phyloP scores from a whole-genome alignment of 768 basidiomycete species.

The Asterophora lycoperdoides region DNA sequence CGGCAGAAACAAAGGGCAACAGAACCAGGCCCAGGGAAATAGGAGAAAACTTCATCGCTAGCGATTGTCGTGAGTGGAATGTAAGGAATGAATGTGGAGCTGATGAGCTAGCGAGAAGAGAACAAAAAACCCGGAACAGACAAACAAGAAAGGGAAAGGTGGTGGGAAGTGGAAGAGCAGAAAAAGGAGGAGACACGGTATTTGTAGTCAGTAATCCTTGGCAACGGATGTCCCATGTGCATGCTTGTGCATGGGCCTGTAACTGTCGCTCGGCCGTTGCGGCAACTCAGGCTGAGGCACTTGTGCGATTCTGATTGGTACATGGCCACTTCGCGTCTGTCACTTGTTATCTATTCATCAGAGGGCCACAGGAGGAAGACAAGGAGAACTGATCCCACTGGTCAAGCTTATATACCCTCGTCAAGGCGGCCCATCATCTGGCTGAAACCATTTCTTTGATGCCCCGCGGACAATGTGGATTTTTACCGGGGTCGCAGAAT shows the following conservation, averaged over 20 bases:
- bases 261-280: not conserved
- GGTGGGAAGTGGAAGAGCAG: slow-evolving; percentile 23
- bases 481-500: too few species aligned
- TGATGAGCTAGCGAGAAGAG: slow-evolving; percentile 16
- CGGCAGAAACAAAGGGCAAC: slow-evolving; percentile 45
- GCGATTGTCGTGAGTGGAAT: slow-evolving; percentile 33
- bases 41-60: slow-evolving; percentile 40
- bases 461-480: too few species aligned
- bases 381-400: too few species aligned
- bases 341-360: slow-evolving; percentile 7
- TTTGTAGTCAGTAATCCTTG: slow-evolving; percentile 10
- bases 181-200: slow-evolving; percentile 8
- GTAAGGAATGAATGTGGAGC: slow-evolving; percentile 28
- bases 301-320: slow-evolving; percentile 12
- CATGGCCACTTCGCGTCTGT: slow-evolving; percentile 1
- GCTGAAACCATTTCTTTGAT: too few species aligned
- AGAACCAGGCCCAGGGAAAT: slow-evolving; percentile 46
- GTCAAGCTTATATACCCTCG: too few species aligned
- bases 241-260: not conserved
- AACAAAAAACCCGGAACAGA: slow-evolving; percentile 11
- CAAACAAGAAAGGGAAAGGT: slow-evolving; percentile 23
- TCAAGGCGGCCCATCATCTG: too few species aligned
- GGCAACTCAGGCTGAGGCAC: slow-evolving; percentile 2
- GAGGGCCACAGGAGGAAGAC: not conserved
- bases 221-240: slow-evolving; percentile 4